phyloP scores from a whole-genome alignment of 306 rosid species.

The Cyclanthera cordifolia region DNA sequence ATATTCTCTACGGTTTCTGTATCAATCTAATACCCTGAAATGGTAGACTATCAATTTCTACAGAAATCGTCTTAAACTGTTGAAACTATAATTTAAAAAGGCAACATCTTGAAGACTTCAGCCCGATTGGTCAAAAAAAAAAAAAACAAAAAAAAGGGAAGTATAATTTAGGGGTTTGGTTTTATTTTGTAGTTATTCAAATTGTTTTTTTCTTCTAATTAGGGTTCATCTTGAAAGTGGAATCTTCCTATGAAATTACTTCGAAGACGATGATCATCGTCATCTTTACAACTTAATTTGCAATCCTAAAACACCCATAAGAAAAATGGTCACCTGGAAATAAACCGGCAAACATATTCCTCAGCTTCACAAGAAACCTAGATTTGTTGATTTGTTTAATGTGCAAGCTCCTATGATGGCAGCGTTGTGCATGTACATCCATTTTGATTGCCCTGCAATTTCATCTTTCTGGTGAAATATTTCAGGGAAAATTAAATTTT shows the following conservation, averaged over 20 bases:
- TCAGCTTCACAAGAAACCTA: too few relatives aligned
- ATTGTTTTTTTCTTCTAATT: not conserved
- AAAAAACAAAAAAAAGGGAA: not conserved
- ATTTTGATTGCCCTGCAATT: too few relatives aligned
- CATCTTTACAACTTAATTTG: slow-evolving; percentile 4
- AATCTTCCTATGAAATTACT: not conserved
- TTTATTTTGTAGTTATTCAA: not conserved
- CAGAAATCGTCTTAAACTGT: not conserved
- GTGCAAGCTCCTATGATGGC: too few relatives aligned
- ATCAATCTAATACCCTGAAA: not conserved
- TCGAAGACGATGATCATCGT: not conserved
- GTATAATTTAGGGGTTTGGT: not conserved
- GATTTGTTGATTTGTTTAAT: too few relatives aligned
- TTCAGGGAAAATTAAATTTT: too few relatives aligned
- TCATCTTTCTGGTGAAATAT: too few relatives aligned
- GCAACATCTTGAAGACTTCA: not conserved
- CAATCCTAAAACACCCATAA: not conserved
- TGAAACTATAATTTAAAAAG: not conserved
- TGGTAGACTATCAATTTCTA: not conserved
- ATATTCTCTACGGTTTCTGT: not conserved
- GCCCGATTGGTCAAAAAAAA: not conserved
- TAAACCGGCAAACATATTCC: not conserved
- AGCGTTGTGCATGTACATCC: too few relatives aligned
- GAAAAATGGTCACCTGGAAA: not conserved
- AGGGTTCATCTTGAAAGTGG: not conserved